A percentile compares a stretch with the other conserved stretches of the same genome.
phyloP scores from a whole-genome alignment of 2,329 filamentous ascomycete species.

The Penicillium sp. region DNA sequence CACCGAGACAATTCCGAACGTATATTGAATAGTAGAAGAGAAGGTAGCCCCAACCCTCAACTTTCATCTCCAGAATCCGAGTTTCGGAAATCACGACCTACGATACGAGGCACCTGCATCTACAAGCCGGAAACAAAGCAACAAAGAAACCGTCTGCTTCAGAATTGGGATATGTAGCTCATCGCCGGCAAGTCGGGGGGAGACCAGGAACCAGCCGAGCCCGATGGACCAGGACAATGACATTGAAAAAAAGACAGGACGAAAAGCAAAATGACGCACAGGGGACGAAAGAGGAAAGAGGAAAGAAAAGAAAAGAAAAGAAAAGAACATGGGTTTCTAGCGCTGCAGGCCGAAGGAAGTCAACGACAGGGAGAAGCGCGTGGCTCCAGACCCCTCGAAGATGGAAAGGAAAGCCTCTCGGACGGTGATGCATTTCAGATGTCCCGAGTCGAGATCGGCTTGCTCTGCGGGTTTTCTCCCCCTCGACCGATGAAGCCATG shows the following conservation, averaged over 20 bases:
- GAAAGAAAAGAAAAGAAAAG: slow-evolving; percentile 18
- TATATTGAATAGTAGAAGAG: not conserved
- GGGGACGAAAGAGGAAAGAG: slow-evolving; percentile 16
- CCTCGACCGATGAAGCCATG: slow-evolving; percentile 38
- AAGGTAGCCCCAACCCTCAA: not conserved
- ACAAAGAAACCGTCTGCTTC: slow-evolving; percentile 12
- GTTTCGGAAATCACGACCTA: not conserved
- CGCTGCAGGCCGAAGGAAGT: slow-evolving; percentile 32
- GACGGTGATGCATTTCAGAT: slow-evolving; percentile 30
- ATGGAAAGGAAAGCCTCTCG: slow-evolving; percentile 25
- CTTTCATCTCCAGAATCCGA: not conserved
- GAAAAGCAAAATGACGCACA: slow-evolving; percentile 12
- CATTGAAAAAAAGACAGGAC: slow-evolving; percentile 17
- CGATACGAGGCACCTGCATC: not conserved
- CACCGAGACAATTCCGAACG: not conserved
- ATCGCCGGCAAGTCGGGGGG: slow-evolving; percentile 9
- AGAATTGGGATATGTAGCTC: slow-evolving; percentile 21
- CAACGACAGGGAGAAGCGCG: slow-evolving; percentile 1
- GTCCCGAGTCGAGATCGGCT: slow-evolving; percentile 25
- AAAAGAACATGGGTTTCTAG: slow-evolving; percentile 35
- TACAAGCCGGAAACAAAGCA: not conserved
- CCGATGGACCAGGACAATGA: slow-evolving; percentile 24
- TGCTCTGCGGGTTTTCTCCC: slow-evolving; percentile 29
- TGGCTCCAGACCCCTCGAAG: not conserved
- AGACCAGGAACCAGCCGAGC: slow-evolving; percentile 16